Evolutionary conservation across 2,329 filamentous ascomycete genomes (phyloP).

Genomic region (Calonectria pteridis): DNA sequence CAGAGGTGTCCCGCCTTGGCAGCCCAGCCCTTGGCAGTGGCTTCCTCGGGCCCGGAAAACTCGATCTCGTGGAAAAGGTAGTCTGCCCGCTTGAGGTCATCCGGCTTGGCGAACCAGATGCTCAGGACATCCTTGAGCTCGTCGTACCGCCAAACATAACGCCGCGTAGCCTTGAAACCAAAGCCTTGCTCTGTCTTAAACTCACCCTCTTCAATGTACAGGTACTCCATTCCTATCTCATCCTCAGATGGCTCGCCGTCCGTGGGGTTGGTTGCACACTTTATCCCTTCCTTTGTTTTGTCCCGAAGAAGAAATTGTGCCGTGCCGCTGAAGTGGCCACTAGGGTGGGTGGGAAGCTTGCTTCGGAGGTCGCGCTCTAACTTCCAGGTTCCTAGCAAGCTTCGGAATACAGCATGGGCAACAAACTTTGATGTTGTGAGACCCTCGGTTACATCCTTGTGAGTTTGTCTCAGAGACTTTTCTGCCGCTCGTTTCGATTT

Average conservation of each 20-base stretch:
- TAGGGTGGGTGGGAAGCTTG: conserved; percentile 68
- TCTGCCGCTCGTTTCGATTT: conserved; percentile 54
- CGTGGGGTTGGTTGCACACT: conserved; percentile 44
- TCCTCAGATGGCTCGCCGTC: conserved; percentile 31
- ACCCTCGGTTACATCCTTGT: conserved; percentile 55
- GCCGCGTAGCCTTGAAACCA: conserved; percentile 70
- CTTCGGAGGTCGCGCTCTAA: conserved; percentile 70
- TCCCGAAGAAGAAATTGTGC: conserved; percentile 73
- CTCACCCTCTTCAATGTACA: conserved; percentile 77
- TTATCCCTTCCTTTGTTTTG: conserved; percentile 67
- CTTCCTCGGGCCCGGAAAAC: conserved; percentile 59
- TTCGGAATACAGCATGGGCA: conserved; percentile 76
- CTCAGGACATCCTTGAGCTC: conserved; percentile 71
- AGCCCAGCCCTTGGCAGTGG: conserved; percentile 63
- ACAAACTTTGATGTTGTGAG: conserved; percentile 65
- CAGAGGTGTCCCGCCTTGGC: conserved; percentile 79
- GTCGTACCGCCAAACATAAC: conserved; percentile 81
- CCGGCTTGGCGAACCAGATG: conserved; percentile 79
- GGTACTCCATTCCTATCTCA: conserved; percentile 68
- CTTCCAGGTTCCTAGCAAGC: conserved; percentile 77
- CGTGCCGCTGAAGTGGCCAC: conserved; percentile 73
- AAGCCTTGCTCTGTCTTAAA: conserved; percentile 70
- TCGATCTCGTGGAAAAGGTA: conserved; percentile 83
- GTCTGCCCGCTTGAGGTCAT: conserved; percentile 73
- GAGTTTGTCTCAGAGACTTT: conserved; percentile 61